phyloP scores from a whole-genome alignment of 306 rosid species.

The Parietaria judaica region DNA sequence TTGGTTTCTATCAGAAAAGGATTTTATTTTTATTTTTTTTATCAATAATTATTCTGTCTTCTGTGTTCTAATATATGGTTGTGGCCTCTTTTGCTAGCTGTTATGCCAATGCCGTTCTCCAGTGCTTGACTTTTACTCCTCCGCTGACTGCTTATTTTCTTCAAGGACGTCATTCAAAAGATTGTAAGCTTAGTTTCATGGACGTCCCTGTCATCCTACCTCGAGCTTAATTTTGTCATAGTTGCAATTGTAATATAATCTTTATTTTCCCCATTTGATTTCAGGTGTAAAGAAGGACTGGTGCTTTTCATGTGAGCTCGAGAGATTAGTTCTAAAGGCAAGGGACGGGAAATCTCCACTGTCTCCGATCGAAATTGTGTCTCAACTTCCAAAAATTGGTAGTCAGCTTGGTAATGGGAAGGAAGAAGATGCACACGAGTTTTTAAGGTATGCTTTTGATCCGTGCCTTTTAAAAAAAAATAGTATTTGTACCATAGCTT shows the following conservation, averaged over 20 bases:
- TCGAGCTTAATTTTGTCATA: constrained; percentile 5
- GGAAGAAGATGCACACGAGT: constrained; percentile 98
- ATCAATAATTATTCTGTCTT: too few relatives aligned
- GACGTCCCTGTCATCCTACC: constrained; percentile 16
- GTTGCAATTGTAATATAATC: constrained; percentile 16
- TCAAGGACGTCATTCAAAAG: constrained; percentile 77
- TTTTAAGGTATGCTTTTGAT: constrained; percentile 50
- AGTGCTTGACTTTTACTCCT: constrained; percentile 92
- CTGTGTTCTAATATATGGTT: neutral
- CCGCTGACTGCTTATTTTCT: constrained; percentile 84
- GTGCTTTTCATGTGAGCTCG: constrained; percentile 90
- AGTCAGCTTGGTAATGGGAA: constrained; percentile 83
- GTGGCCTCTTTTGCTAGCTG: constrained; percentile 57
- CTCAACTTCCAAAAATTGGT: constrained; percentile 65
- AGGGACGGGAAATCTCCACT: constrained; percentile 55
- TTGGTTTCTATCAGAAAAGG: constrained; percentile 2
- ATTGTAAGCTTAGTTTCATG: constrained; percentile 45
- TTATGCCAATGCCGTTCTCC: constrained; percentile 89
- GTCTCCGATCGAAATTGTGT: constrained; percentile 67
- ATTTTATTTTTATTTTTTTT: neutral
- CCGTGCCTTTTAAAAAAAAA: neutral
- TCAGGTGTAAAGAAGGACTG: constrained; percentile 63
- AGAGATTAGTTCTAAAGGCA: constrained; percentile 62
- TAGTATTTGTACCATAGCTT: neutral
- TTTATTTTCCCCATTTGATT: constrained; percentile 8